Percentiles rank a stretch among this genome's conserved stretches.
phyloP scores from a whole-genome alignment of 2,329 filamentous ascomycete genomes.

The Monilinia laxa region DNA sequence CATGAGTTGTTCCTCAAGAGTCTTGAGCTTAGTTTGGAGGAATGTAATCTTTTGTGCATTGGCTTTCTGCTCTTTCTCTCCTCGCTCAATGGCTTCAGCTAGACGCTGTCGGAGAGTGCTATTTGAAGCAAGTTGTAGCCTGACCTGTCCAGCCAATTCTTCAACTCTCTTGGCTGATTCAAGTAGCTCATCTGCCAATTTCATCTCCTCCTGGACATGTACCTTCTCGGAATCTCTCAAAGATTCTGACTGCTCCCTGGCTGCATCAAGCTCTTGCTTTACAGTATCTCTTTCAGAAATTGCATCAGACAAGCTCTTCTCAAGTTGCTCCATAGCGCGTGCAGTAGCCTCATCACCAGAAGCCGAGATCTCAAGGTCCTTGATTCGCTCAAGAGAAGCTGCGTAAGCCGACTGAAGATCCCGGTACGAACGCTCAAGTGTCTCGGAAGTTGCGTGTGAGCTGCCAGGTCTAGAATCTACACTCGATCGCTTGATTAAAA shows the following conservation, averaged over 20 bases:
- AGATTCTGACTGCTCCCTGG: conserved; percentile 60
- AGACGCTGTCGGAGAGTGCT: conserved; percentile 72
- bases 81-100: conserved; percentile 74
- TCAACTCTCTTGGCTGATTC: conserved; percentile 76
- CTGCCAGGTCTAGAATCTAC: conserved; percentile 42
- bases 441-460: conserved; percentile 63
- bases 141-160: conserved; percentile 74
- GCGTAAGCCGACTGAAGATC: conserved; percentile 72
- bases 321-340: conserved; percentile 62
- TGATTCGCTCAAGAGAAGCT: conserved; percentile 65
- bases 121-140: conserved; percentile 77
- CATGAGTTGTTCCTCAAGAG: conserved; percentile 80
- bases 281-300: conserved; percentile 73
- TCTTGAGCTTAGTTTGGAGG: conserved; percentile 76
- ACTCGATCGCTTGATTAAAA: conserved; percentile 59
- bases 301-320: conserved; percentile 66
- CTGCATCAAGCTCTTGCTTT: conserved; percentile 60
- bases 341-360: conserved; percentile 58
- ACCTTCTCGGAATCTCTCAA: conserved; percentile 57
- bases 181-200: conserved; percentile 67
- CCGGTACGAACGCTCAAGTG: conserved; percentile 70
- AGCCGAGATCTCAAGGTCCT: conserved; percentile 56
- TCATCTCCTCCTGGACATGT: conserved; percentile 59
- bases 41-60: conserved; percentile 80
- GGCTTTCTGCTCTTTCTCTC: conserved; percentile 77